These are phyloP conservation scores for Amoeboaphelidium occidentale DNA, from an alignment of 371 early-diverging fungal genomes.

Conservation along the genomic window DNA sequence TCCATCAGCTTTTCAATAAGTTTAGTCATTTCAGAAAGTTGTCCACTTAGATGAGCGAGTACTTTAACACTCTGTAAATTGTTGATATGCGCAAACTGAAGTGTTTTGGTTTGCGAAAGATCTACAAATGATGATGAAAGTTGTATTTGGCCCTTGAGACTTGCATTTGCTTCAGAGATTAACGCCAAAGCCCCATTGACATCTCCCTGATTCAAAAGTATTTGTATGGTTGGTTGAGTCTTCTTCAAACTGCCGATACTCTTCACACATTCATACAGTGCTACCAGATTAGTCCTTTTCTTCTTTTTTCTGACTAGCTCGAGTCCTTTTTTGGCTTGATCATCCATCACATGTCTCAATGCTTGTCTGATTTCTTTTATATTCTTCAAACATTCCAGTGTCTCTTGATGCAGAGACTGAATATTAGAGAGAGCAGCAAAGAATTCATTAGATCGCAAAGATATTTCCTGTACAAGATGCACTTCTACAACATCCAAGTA, in stretches of 20 bases:
- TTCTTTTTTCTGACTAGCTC: slow-evolving; percentile 50
- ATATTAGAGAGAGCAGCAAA: slow-evolving; percentile 75
- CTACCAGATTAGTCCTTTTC: slow-evolving; percentile 35
- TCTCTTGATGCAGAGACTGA: slow-evolving; percentile 65
- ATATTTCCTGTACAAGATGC: slow-evolving; percentile 68
- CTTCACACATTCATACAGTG: slow-evolving; percentile 32
- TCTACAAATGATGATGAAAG: neutral
- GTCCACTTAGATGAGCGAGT: slow-evolving; percentile 27
- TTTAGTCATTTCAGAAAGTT: slow-evolving; percentile 34
- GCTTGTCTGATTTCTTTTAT: slow-evolving; percentile 43
- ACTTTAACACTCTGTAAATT: slow-evolving; percentile 31
- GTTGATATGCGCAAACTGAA: too few species aligned
- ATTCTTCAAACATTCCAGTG: slow-evolving; percentile 51
- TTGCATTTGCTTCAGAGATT: slow-evolving; percentile 51
- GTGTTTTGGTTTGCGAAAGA: too few species aligned
- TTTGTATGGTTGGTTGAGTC: slow-evolving; percentile 52
- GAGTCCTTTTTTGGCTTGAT: slow-evolving; percentile 42
- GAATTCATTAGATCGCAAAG: slow-evolving; percentile 62
- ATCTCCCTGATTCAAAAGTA: slow-evolving; percentile 42
- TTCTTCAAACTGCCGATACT: slow-evolving; percentile 41
- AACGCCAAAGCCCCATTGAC: slow-evolving; percentile 63
- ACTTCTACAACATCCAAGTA: slow-evolving; percentile 77
- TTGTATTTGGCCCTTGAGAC: too few species aligned
- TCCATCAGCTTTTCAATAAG: slow-evolving; percentile 44
- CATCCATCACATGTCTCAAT: slow-evolving; percentile 28